Evolutionary conservation across 2,329 filamentous ascomycete species (phyloP).

Genomic region (Pseudogymnoascus sp.): DNA sequence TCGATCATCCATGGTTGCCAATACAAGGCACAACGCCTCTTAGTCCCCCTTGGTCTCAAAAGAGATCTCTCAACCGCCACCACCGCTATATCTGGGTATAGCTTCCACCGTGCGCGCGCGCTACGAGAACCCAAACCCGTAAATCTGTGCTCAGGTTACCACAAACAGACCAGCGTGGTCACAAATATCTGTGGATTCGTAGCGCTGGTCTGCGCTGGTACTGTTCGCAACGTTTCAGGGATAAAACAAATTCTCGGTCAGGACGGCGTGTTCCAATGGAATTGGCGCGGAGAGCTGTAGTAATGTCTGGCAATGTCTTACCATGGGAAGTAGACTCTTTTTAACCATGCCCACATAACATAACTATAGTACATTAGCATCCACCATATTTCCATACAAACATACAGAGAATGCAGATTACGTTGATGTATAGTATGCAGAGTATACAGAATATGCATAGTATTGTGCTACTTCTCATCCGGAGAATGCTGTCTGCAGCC

Average conservation of each 20-base stretch:
- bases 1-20: not conserved
- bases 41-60: not conserved
- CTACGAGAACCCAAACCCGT: not conserved
- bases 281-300: not conserved
- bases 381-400: not conserved
- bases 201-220: not conserved
- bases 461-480: not conserved
- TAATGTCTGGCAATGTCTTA: not conserved
- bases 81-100: not conserved
- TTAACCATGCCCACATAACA: not conserved
- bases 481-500: not conserved
- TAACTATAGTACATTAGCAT: not conserved
- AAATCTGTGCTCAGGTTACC: not conserved
- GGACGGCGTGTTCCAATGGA: not conserved
- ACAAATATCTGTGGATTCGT: not conserved
- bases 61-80: not conserved
- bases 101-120: not conserved
- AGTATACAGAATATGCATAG: not conserved
- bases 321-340: not conserved
- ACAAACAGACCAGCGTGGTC: not conserved
- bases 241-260: not conserved
- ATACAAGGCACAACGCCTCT: not conserved
- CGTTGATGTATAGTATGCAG: not conserved
- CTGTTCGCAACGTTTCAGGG: not conserved
- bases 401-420: not conserved